A percentile compares a stretch with the other conserved stretches of the same genome.
phyloP scores from a whole-genome alignment of 169 alveolate species.

The Eimeria praecox region DNA sequence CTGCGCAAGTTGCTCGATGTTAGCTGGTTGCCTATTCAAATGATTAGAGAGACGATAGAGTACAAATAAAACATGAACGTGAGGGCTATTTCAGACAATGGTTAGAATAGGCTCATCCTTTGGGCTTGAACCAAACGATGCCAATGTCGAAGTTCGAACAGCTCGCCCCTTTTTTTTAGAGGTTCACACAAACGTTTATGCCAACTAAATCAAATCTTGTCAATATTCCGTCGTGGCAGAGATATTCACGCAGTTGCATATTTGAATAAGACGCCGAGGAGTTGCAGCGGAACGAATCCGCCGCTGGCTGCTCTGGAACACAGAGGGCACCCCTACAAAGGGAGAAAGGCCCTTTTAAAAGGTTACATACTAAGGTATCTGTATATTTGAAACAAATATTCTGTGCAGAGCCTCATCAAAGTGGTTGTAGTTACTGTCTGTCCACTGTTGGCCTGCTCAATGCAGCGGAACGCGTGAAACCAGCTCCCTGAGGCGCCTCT shows the following conservation, averaged over 20 bases:
- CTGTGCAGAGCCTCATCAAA: neutral
- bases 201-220: neutral
- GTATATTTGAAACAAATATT: neutral
- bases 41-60: neutral
- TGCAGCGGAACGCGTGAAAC: neutral
- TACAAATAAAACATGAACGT: neutral
- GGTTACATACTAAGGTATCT: neutral
- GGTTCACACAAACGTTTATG: neutral
- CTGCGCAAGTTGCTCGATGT: neutral
- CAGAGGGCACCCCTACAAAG: neutral
- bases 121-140: neutral
- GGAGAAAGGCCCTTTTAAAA: neutral
- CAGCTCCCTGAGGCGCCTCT: neutral
- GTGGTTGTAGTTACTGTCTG: slow-evolving; percentile 7
- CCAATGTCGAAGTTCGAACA: neutral
- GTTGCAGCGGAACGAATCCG: neutral
- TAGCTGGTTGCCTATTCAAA: neutral
- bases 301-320: neutral
- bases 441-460: slow-evolving; percentile 39
- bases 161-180: neutral
- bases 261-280: neutral
- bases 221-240: neutral
- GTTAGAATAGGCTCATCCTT: neutral
- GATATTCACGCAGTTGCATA: neutral
- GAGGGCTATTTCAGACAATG: neutral